Evolutionary conservation across 2,329 filamentous ascomycete genomes (phyloP).

Genomic region (Fusarium subtropicale): DNA sequence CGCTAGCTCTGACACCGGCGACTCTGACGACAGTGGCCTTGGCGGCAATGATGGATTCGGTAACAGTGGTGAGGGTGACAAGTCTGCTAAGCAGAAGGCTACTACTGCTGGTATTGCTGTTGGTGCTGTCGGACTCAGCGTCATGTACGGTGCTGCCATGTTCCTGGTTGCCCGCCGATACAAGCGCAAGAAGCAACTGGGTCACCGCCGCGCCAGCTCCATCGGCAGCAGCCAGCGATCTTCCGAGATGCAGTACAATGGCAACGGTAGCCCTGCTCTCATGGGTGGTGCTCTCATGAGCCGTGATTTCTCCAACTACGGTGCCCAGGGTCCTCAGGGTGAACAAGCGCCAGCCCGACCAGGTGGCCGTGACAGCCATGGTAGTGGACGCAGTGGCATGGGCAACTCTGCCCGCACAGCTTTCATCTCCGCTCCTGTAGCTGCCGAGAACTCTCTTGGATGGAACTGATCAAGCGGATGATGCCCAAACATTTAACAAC

Average conservation of each 20-base stretch:
- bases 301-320: constrained; percentile 67
- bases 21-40: constrained; percentile 52
- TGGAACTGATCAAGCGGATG: constrained; percentile 76
- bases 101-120: constrained; percentile 78
- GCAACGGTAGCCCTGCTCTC: constrained; percentile 66
- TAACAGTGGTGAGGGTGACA: constrained; percentile 57
- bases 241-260: constrained; percentile 65
- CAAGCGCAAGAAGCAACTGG: constrained; percentile 83
- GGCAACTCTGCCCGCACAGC: constrained; percentile 67
- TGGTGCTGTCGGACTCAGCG: constrained; percentile 81
- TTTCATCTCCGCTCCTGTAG: constrained; percentile 88
- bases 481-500: constrained; percentile 28
- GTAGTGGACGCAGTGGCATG: constrained; percentile 71
- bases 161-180: constrained; percentile 91
- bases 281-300: constrained; percentile 77
- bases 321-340: constrained; percentile 60
- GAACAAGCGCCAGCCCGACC: constrained; percentile 30
- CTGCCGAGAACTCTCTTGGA: constrained; percentile 92
- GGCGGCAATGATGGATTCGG: constrained; percentile 58
- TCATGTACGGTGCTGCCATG: constrained; percentile 94
- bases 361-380: constrained; percentile 68
- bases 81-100: constrained; percentile 69
- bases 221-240: constrained; percentile 63
- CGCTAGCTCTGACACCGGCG: constrained; percentile 46
- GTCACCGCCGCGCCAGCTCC: constrained; percentile 82